These are phyloP conservation scores for Grigorovia yakushimaensis DNA, from an alignment of 805 yeast genomes.

Conservation along the genomic window DNA sequence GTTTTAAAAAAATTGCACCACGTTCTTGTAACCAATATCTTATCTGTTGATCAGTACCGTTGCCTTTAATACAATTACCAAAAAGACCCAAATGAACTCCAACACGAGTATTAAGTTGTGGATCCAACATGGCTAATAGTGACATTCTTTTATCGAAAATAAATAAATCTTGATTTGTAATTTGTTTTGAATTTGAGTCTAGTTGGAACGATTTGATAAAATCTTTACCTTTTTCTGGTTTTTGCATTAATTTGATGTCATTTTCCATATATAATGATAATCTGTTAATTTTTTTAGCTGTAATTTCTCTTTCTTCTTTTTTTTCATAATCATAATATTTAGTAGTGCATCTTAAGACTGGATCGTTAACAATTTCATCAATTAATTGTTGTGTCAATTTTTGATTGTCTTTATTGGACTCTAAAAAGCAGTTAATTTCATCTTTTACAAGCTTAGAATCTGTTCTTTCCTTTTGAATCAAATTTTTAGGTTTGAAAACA, in stretches of 20 bases:
- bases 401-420: constrained; percentile 39
- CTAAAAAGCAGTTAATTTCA: constrained; percentile 47
- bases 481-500: constrained; percentile 21
- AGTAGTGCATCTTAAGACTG: constrained; percentile 45
- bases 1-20: constrained; percentile 51
- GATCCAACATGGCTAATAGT: constrained; percentile 58
- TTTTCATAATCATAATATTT: constrained; percentile 50
- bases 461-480: constrained; percentile 36
- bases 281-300: constrained; percentile 53
- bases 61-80: constrained; percentile 70
- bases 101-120: constrained; percentile 68
- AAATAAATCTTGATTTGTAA: constrained; percentile 20
- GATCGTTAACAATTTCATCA: constrained; percentile 59
- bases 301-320: constrained; percentile 46
- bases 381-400: constrained; percentile 38
- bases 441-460: constrained; percentile 34
- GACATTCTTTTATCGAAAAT: constrained; percentile 50
- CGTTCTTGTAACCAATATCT: constrained; percentile 71
- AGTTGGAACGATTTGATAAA: constrained; percentile 19
- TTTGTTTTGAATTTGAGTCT: constrained; percentile 8
- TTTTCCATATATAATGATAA: constrained; percentile 50
- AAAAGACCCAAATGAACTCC: constrained; percentile 87
- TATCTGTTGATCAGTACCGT: constrained; percentile 78
- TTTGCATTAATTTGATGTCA: constrained; percentile 23
- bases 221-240: constrained; percentile 17